These are phyloP conservation scores for Entelexis sorbosivorans DNA, from an alignment of 1,139 yeast species.

Conservation along the genomic window DNA sequence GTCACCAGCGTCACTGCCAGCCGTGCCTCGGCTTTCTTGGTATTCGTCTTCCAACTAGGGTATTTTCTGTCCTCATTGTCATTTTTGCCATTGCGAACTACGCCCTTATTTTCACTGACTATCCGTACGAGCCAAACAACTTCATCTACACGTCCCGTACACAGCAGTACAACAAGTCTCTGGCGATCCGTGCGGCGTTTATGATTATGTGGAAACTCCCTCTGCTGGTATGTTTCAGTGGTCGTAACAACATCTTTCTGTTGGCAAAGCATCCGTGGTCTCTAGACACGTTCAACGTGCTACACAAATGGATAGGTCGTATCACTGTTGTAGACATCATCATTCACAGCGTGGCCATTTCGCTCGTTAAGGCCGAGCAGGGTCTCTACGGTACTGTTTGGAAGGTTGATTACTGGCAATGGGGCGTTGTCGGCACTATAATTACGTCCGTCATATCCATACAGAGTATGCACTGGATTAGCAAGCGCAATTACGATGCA, in stretches of 20 bases:
- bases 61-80: constrained; percentile 26
- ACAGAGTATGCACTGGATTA: constrained; percentile 28
- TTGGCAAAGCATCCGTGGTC: constrained; percentile 51
- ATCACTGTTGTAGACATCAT: constrained; percentile 38
- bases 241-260: constrained; percentile 49
- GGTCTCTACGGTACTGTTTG: constrained; percentile 28
- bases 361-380: constrained; percentile 28
- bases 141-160: constrained; percentile 10
- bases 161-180: constrained; percentile 16
- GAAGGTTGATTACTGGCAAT: constrained; percentile 32
- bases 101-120: constrained; percentile 24
- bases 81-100: constrained; percentile 24
- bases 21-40: constrained; percentile 28
- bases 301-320: constrained; percentile 52
- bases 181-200: constrained; percentile 48
- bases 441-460: constrained; percentile 34
- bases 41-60: constrained; percentile 31
- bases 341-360: constrained; percentile 25
- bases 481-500: constrained; percentile 36
- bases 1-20: constrained; percentile 37
- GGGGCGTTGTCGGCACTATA: constrained; percentile 45
- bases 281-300: constrained; percentile 46
- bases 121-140: constrained; percentile 23
- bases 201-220: constrained; percentile 46
- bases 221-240: constrained; percentile 45